Evolutionary conservation across 257 asterid species (phyloP).

Genomic region (Capsicum chinense): DNA sequence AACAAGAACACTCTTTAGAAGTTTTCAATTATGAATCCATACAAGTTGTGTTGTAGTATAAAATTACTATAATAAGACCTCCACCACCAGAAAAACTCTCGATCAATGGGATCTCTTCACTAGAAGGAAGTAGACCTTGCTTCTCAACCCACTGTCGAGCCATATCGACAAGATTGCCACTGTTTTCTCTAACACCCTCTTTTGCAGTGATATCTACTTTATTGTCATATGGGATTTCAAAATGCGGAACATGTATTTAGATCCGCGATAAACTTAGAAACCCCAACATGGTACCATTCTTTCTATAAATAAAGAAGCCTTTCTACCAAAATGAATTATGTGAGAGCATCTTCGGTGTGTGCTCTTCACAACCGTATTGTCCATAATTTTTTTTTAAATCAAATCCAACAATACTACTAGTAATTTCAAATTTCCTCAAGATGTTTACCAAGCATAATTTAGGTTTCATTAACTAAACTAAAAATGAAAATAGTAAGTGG

Average conservation of each 20-base stretch:
- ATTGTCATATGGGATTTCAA: slow-evolving; percentile 47
- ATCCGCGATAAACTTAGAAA: background rate
- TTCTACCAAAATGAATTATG: background rate
- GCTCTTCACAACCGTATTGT: background rate
- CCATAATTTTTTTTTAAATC: background rate
- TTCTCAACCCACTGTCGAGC: slow-evolving; percentile 99
- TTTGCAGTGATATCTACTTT: slow-evolving; percentile 72
- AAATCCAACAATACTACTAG: slow-evolving; percentile 15
- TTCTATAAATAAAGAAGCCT: background rate
- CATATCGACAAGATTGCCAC: slow-evolving; percentile 94
- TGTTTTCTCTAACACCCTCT: slow-evolving; percentile 71
- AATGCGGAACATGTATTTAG: background rate
- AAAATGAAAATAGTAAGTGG: background rate
- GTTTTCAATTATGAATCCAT: background rate
- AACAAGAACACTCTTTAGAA: background rate
- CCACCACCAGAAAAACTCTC: slow-evolving; percentile 83
- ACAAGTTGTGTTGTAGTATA: background rate
- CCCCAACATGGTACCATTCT: background rate
- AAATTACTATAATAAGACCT: slow-evolving; percentile 86
- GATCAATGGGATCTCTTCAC: slow-evolving; percentile 85
- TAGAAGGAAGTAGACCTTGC: slow-evolving; percentile 90
- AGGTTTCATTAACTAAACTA: slow-evolving; percentile 18
- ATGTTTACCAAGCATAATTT: background rate
- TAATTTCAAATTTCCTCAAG: background rate
- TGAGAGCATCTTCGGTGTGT: background rate